Evolutionary conservation across 495 filamentous ascomycete species (phyloP).

Genomic region (Podospora pseudoanserina): DNA sequence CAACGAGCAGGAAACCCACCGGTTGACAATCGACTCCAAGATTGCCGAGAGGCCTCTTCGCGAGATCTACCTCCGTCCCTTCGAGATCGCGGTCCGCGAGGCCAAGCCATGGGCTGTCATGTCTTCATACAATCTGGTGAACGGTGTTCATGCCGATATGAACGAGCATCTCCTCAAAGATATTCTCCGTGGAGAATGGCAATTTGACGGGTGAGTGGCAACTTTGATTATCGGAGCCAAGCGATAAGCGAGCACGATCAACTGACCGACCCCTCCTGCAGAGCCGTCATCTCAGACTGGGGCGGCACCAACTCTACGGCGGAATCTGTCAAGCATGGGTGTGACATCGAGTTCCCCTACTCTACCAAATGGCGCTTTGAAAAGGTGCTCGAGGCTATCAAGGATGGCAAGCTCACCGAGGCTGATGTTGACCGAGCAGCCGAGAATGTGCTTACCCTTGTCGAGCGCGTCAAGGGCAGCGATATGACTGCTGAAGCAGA

Average conservation of each 20-base stretch:
- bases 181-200: constrained; percentile 74
- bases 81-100: constrained; percentile 78
- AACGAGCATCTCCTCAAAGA: constrained; percentile 65
- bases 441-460: constrained; percentile 64
- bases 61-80: constrained; percentile 79
- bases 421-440: constrained; percentile 49
- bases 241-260: constrained; percentile 17
- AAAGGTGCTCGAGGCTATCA: constrained; percentile 59
- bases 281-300: constrained; percentile 74
- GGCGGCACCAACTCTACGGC: constrained; percentile 65
- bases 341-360: constrained; percentile 77
- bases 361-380: constrained; percentile 68
- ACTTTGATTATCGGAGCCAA: constrained; percentile 5
- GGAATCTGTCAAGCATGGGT: constrained; percentile 67
- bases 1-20: constrained; percentile 81
- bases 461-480: constrained; percentile 59
- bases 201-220: constrained; percentile 59
- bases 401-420: constrained; percentile 55
- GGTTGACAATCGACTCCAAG: constrained; percentile 67
- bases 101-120: constrained; percentile 75
- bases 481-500: constrained; percentile 57
- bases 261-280: constrained; percentile 32
- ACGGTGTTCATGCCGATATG: constrained; percentile 74
- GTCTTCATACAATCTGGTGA: constrained; percentile 82
- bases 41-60: constrained; percentile 69